Evolutionary conservation across 495 filamentous ascomycete species (phyloP).

Genomic region (Daldinia vernicosa): DNA sequence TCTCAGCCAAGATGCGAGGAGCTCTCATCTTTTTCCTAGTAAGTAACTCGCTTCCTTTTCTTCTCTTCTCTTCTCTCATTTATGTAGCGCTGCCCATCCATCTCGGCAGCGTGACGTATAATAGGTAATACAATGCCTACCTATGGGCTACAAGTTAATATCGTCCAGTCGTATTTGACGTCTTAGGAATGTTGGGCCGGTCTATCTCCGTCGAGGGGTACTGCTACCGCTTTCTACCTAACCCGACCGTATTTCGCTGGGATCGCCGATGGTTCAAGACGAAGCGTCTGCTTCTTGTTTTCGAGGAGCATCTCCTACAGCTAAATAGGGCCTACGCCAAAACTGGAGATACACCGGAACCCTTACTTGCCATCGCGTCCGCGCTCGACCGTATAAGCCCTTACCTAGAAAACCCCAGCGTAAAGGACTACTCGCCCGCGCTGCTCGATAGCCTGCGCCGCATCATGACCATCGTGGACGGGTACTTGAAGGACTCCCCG

Average conservation of each 20-base stretch:
- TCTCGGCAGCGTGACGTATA: background rate
- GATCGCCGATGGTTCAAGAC: conserved; percentile 54
- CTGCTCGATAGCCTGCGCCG: conserved; percentile 52
- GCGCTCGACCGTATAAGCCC: background rate
- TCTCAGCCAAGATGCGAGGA: conserved; percentile 41
- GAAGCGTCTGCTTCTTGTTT: conserved; percentile 47
- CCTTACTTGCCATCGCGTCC: conserved; percentile 8
- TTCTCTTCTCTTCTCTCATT: background rate
- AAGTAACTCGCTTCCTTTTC: conserved; percentile 6
- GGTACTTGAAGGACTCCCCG: conserved; percentile 13
- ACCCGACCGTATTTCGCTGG: conserved; percentile 59
- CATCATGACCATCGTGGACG: conserved; percentile 46
- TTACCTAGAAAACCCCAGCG: background rate
- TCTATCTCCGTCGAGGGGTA: conserved; percentile 52
- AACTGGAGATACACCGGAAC: background rate
- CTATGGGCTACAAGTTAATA: conserved; percentile 5
- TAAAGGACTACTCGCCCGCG: conserved; percentile 23
- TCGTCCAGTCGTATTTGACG: conserved; percentile 57
- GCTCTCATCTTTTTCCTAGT: conserved; percentile 60
- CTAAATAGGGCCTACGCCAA: background rate
- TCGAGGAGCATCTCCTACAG: conserved; percentile 38
- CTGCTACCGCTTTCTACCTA: conserved; percentile 58
- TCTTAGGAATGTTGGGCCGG: conserved; percentile 62
- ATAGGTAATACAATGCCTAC: no score
- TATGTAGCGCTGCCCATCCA: background rate